Evolutionary conservation across 352 stramenopile species (phyloP).

Genomic region (Halophytophthora polymorphica): DNA sequence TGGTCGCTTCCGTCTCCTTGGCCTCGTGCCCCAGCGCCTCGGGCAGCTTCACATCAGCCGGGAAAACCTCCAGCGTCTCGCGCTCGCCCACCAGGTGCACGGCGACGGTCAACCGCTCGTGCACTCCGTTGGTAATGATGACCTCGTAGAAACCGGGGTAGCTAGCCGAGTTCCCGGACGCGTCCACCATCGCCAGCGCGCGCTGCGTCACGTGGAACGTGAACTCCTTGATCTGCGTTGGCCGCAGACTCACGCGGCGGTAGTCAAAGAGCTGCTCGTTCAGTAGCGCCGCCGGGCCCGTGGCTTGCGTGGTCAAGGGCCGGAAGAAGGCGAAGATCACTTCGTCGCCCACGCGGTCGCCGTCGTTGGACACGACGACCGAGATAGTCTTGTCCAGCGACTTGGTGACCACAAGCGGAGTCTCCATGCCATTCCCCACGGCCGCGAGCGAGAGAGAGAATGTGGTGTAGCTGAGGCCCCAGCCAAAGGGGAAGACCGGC

Average conservation of each 20-base stretch:
- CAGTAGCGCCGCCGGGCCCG: constrained; percentile 51
- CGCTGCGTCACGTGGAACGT: constrained; percentile 40
- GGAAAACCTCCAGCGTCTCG: constrained; percentile 44
- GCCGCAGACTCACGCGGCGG: constrained; percentile 45
- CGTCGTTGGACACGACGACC: constrained; percentile 58
- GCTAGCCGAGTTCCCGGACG: constrained; percentile 44
- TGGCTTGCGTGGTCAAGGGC: constrained; percentile 52
- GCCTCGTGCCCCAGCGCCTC: background rate
- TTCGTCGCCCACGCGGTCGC: constrained; percentile 51
- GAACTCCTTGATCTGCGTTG: constrained; percentile 32
- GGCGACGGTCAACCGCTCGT: constrained; percentile 61
- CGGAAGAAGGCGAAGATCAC: constrained; percentile 81
- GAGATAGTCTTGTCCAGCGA: constrained; percentile 40
- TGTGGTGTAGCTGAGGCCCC: constrained; percentile 88
- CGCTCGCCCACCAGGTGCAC: constrained; percentile 47
- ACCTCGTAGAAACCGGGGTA: constrained; percentile 76
- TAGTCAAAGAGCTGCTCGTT: constrained; percentile 81
- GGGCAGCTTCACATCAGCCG: constrained; percentile 10
- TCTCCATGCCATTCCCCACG: constrained; percentile 4
- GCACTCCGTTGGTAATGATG: constrained; percentile 69
- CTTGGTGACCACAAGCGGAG: constrained; percentile 30
- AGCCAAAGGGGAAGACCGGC: constrained; percentile 88
- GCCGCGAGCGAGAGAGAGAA: constrained; percentile 45
- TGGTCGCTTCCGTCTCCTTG: constrained; percentile 1
- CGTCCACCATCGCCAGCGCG: constrained; percentile 57